These are phyloP conservation scores for Aspergillus heteromorphus DNA, from an alignment of 495 filamentous ascomycete species.

Conservation along the genomic window DNA sequence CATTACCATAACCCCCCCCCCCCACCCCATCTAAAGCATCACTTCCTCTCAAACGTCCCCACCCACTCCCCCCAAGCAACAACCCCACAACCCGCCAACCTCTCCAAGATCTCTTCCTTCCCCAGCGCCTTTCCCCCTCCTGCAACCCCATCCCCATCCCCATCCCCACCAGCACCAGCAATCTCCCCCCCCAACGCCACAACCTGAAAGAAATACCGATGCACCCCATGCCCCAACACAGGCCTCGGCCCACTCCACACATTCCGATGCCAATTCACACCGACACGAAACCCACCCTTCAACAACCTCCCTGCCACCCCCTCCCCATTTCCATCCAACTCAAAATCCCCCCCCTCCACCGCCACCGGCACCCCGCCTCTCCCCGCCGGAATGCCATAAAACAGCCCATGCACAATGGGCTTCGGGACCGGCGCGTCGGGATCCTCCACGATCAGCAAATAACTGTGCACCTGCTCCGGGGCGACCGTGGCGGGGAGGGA, in stretches of 20 bases:
- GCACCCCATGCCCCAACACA: conserved; percentile 40
- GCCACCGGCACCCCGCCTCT: too few relatives aligned
- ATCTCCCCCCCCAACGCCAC: conserved; percentile 35
- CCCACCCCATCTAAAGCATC: too few relatives aligned
- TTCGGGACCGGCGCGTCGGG: conserved; percentile 44
- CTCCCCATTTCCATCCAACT: too few relatives aligned
- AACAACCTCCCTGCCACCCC: conserved; percentile 1
- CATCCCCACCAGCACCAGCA: too few relatives aligned
- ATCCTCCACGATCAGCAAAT: conserved; percentile 42
- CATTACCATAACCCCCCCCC: too few relatives aligned
- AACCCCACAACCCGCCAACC: conserved; percentile 26
- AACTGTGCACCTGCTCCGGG: conserved; percentile 18
- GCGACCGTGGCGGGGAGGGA: neutral
- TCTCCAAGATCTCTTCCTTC: conserved; percentile 15
- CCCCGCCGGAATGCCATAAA: conserved; percentile 31
- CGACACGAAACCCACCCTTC: conserved; percentile 40
- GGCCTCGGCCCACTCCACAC: conserved; percentile 35
- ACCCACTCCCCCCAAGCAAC: conserved; percentile 22
- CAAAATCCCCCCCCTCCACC: conserved; percentile 30
- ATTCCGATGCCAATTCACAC: conserved; percentile 26
- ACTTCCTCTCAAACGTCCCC: neutral
- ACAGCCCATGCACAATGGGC: conserved; percentile 44
- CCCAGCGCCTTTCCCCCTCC: neutral
- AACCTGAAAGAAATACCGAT: conserved; percentile 46
- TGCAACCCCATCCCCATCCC: too few relatives aligned